Evolutionary conservation across 75 land plant species (phyloP), one percentile per base, ranked within the genome.

Genomic region (Pinus albicaulis): DNA sequence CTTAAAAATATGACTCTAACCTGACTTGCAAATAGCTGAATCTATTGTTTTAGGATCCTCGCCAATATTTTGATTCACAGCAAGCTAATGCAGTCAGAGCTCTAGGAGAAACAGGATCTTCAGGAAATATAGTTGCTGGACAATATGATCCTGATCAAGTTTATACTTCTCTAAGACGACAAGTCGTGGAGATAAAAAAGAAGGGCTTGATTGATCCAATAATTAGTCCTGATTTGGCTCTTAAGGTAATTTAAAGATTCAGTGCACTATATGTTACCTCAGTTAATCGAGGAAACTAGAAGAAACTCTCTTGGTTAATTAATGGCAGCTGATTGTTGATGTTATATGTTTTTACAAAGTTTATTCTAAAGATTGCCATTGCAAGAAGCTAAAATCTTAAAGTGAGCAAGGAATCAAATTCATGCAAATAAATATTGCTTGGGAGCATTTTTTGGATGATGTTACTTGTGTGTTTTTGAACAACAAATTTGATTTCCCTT

Each of bases 61-160:
- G 92, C 7, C 90, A 95, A 25, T 98, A 98, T 82, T 98, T 98
- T 79, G 95, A 98, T 80, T 85, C 97, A 59, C 98, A 96, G 73
- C 94, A 89, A 84, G 84, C 82, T 34, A 91, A 84, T 86, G 84
- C 94, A 15, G 60, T 84, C 23, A 85, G 82, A 74, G 85, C 84
- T 36, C 72, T 82, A 58, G 90, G 88, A 22, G 85, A 81, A 58
- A 34, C 78, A 22, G 78, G 55, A 16, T 58, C 80, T 71, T 71
- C 76, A 14, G 19, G 64, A 64, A 74, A 79, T 19, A 52, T 71
- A 74, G 62, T 65, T 23, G 81, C 78, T 80, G 71, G n/a, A 58
- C 81, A 58, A 24, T 56, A 86, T 56, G 83, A 81, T 80, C 77
- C 84, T 4, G 68, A 79, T 31, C 85, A 93, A 73, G 91, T 86